phyloP scores from a whole-genome alignment of 2,329 filamentous ascomycete genomes.

The Colletotrichum godetiae region DNA sequence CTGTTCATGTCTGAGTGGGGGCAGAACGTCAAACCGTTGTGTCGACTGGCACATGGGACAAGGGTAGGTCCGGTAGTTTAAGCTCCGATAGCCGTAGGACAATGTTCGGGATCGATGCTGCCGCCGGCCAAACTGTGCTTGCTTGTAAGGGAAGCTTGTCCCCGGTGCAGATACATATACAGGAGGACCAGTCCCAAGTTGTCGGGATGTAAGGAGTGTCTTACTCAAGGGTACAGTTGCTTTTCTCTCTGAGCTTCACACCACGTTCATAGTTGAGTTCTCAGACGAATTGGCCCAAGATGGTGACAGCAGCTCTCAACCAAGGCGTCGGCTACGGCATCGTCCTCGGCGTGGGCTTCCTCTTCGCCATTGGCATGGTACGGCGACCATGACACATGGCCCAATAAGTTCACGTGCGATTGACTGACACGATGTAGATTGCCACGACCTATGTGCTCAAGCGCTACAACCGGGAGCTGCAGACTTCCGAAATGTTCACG shows the following conservation, averaged over 20 bases:
- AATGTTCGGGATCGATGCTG: conserved; percentile 7
- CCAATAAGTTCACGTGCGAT: neutral
- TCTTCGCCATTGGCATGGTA: conserved; percentile 79
- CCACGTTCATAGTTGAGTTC: neutral
- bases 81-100: conserved; percentile 30
- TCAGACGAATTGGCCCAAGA: conserved; percentile 9
- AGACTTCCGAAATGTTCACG: conserved; percentile 88
- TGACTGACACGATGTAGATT: conserved; percentile 51
- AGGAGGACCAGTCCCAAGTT: conserved; percentile 8
- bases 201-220: neutral
- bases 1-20: conserved; percentile 14
- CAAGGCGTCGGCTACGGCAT: conserved; percentile 83
- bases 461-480: conserved; percentile 73
- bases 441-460: conserved; percentile 77
- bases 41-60: conserved; percentile 13
- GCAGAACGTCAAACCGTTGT: conserved; percentile 4
- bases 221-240: neutral
- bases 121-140: conserved; percentile 30
- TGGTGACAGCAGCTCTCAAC: conserved; percentile 51
- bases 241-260: neutral
- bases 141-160: neutral
- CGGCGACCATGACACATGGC: neutral
- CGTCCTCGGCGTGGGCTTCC: conserved; percentile 78
- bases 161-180: conserved; percentile 25
- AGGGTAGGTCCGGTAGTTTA: conserved; percentile 19